Evolutionary conservation across 176 grass and related monocot species (phyloP).

Genomic region (Saccharum spontaneum): DNA sequence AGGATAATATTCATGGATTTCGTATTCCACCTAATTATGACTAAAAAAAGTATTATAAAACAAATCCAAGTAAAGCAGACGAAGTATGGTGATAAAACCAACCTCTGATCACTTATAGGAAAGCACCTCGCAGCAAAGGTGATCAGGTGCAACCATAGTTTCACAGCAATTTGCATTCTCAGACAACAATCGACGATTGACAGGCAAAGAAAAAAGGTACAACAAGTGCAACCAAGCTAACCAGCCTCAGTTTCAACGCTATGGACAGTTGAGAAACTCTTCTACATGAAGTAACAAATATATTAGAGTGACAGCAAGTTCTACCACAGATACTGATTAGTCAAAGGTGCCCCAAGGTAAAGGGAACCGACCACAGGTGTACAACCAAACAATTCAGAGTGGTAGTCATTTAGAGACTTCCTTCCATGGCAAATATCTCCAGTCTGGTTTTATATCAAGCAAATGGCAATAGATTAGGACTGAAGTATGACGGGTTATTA

Average conservation of each 20-base stretch:
- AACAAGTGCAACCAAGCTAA: not conserved
- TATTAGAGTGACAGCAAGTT: conserved; percentile 32
- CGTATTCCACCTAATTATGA: not conserved
- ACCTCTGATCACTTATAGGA: not conserved
- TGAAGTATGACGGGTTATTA: conserved; percentile 49
- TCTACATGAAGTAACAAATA: conserved; percentile 40
- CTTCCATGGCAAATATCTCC: conserved; percentile 48
- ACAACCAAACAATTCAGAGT: conserved; percentile 49
- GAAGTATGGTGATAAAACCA: not conserved
- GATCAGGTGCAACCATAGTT: not conserved
- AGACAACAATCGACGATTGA: not conserved
- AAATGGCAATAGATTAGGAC: conserved; percentile 46
- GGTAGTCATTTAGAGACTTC: conserved; percentile 38
- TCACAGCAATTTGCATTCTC: not conserved
- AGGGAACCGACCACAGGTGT: conserved; percentile 50
- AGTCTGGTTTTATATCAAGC: conserved; percentile 53
- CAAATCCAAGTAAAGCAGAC: not conserved
- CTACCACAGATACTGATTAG: conserved; percentile 41
- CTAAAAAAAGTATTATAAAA: not conserved
- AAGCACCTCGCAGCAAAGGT: not conserved
- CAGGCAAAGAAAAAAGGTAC: not conserved
- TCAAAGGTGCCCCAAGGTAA: conserved; percentile 35
- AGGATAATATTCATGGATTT: not conserved
- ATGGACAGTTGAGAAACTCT: conserved; percentile 22
- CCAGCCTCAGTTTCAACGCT: conserved; percentile 27